Base-by-base conservation (phyloP, 306 rosid genomes). In the Comarum palustre region DNA sequence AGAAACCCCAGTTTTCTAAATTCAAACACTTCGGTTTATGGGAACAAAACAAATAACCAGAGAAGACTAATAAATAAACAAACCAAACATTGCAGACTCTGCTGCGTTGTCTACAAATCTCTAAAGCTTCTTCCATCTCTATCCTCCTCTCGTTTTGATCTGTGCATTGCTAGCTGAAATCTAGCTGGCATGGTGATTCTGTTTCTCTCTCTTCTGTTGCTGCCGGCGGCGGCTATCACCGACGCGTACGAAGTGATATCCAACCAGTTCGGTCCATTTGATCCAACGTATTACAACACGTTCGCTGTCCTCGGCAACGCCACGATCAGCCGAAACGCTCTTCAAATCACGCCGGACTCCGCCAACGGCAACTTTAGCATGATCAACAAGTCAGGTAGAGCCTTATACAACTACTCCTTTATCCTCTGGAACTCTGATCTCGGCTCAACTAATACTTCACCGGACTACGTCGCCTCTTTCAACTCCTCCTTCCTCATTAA, bases 301-400 rank as follows among this genome's bases (percentile, higher is more conserved):
- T 73, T 90, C 39, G 8, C 34, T 0, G 80, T 83, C 31, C 2
- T 78, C 4, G 0, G 6, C 3, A 15, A 42, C 15, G 90, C 94
- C 27, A 29, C 85, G 1, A 87, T 90, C 82, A 77, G 65, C 84
- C 17, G 17, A 5, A 72, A 1, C 0, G 92, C 96, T 0, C 86
- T 90, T 15, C 94, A 90, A 43, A 52, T 90, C 25, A 90, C 96
- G 0, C 96, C 90, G 0, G 96, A 90, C 82, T 73, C 89, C 55
- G 68, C 71, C 6, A 61, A 61, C 62, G 86, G 82, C 46, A 16
- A 80, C 78, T 78, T 82, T 10, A 0, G 12, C 20, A 77, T 83
- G 25, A 0, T 3, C 13, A 62, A 85, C 82, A 75, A 20, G 2
- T 75, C 90, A 69, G 92, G 96, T 63, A 72, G 96, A 27, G 15